phyloP scores from a whole-genome alignment of 768 basidiomycete genomes.

The Ramaria rubella region DNA sequence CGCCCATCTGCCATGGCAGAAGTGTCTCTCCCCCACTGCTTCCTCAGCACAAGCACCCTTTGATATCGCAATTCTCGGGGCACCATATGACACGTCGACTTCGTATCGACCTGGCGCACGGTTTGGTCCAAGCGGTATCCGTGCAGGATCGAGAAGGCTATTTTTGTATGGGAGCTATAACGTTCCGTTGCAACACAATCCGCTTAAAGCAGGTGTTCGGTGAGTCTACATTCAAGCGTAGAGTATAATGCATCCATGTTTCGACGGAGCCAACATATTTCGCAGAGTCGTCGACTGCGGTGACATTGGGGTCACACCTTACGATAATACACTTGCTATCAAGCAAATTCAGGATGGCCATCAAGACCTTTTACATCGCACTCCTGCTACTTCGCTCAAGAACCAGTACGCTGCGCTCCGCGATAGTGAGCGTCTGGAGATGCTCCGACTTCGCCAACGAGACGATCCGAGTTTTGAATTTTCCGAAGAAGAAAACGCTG shows the following conservation, averaged over 20 bases:
- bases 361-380: slow-evolving; percentile 59
- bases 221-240: background rate
- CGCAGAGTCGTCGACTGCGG: slow-evolving; percentile 61
- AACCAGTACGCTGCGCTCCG: slow-evolving; percentile 7
- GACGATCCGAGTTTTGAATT: slow-evolving; percentile 2
- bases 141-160: slow-evolving; percentile 68
- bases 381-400: slow-evolving; percentile 48
- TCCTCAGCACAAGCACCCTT: slow-evolving; percentile 38
- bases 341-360: slow-evolving; percentile 70
- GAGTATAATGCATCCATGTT: background rate
- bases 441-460: slow-evolving; percentile 1
- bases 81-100: slow-evolving; percentile 70
- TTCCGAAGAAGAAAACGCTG: slow-evolving; percentile 4
- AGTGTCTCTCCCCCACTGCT: slow-evolving; percentile 61
- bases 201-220: slow-evolving; percentile 59
- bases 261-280: background rate
- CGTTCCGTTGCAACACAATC: slow-evolving; percentile 65
- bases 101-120: slow-evolving; percentile 80
- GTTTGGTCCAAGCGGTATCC: slow-evolving; percentile 80
- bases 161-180: slow-evolving; percentile 76
- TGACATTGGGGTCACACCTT: slow-evolving; percentile 72
- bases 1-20: slow-evolving; percentile 79
- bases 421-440: slow-evolving; percentile 7
- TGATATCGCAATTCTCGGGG: slow-evolving; percentile 80
- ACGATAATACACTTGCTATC: slow-evolving; percentile 69